These are phyloP conservation scores for Hypomontagnella submonticulosa DNA, from an alignment of 495 filamentous ascomycete species.

Conservation along the genomic window DNA sequence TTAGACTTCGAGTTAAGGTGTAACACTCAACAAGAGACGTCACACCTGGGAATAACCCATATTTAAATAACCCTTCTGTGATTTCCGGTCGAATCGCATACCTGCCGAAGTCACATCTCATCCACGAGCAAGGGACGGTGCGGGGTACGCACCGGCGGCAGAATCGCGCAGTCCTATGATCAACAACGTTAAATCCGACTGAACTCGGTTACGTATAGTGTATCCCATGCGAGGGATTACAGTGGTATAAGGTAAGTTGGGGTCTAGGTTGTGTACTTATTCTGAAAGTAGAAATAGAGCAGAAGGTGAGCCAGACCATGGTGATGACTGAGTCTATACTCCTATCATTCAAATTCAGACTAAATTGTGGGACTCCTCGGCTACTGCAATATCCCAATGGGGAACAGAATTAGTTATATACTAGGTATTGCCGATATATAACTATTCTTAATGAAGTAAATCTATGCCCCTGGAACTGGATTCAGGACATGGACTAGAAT, in stretches of 20 bases:
- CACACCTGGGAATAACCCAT: neutral
- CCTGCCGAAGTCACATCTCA: conserved; percentile 38
- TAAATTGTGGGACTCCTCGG: neutral
- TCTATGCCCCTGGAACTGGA: too few relatives aligned
- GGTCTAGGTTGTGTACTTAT: neutral
- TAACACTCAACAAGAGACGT: neutral
- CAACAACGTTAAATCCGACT: conserved; percentile 16
- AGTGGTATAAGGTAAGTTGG: conserved; percentile 13
- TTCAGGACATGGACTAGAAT: too few relatives aligned
- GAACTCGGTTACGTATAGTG: neutral
- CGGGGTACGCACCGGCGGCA: conserved; percentile 41
- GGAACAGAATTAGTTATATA: too few relatives aligned
- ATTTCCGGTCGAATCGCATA: conserved; percentile 35
- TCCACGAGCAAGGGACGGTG: conserved; percentile 33
- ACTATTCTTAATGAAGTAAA: too few relatives aligned
- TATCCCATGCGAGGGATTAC: conserved; percentile 6
- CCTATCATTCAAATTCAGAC: neutral
- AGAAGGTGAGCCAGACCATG: neutral
- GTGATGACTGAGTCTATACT: conserved; percentile 4
- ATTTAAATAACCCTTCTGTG: conserved; percentile 23
- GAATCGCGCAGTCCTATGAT: conserved; percentile 37
- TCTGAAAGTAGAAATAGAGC: neutral
- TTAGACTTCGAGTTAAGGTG: neutral
- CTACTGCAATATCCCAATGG: too few relatives aligned
- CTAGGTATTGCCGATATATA: too few relatives aligned